phyloP scores from a whole-genome alignment of 495 filamentous ascomycete genomes.

The Hypoxylon trugodes region DNA sequence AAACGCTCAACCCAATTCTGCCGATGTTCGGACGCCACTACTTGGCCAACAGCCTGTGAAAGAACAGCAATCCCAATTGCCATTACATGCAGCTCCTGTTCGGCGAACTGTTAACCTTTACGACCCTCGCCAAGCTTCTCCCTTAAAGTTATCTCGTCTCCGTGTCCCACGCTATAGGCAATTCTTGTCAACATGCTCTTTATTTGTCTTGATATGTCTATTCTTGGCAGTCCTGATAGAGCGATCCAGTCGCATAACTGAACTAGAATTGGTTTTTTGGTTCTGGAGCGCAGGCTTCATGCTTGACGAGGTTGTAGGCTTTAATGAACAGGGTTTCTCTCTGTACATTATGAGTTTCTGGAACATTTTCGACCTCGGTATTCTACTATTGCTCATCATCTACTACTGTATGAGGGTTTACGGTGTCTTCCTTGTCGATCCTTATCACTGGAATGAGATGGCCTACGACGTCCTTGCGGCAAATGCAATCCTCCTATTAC shows the following conservation, averaged over 20 bases:
- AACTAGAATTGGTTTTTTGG: slow-evolving; percentile 89
- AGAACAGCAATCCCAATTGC: slow-evolving; percentile 46
- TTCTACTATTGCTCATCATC: slow-evolving; percentile 81
- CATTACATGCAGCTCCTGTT: slow-evolving; percentile 49
- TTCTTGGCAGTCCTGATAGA: slow-evolving; percentile 78
- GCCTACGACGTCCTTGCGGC: slow-evolving; percentile 91
- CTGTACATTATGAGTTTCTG: slow-evolving; percentile 96
- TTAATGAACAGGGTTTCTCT: slow-evolving; percentile 92
- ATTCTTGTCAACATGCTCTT: slow-evolving; percentile 84
- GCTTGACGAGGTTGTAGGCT: slow-evolving; percentile 93
- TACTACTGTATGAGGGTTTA: slow-evolving; percentile 91
- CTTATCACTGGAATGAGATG: slow-evolving; percentile 72
- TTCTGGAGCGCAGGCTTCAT: slow-evolving; percentile 97
- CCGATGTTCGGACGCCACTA: slow-evolving; percentile 51
- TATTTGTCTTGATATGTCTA: slow-evolving; percentile 81
- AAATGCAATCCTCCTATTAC: slow-evolving; percentile 87
- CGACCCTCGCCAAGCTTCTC: slow-evolving; percentile 84
- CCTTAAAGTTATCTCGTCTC: slow-evolving; percentile 88
- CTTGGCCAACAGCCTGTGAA: slow-evolving; percentile 53
- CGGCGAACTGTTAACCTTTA: slow-evolving; percentile 86
- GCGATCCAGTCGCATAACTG: slow-evolving; percentile 77
- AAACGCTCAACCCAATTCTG: slow-evolving; percentile 28
- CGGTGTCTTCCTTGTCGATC: slow-evolving; percentile 79
- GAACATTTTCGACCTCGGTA: slow-evolving; percentile 93
- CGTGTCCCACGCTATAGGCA: slow-evolving; percentile 91